A percentile compares a stretch with the other conserved stretches of the same genome.
These are phyloP conservation scores for Sonneratia alba DNA, from an alignment of 345 rosid genomes.

Conservation along the genomic window DNA sequence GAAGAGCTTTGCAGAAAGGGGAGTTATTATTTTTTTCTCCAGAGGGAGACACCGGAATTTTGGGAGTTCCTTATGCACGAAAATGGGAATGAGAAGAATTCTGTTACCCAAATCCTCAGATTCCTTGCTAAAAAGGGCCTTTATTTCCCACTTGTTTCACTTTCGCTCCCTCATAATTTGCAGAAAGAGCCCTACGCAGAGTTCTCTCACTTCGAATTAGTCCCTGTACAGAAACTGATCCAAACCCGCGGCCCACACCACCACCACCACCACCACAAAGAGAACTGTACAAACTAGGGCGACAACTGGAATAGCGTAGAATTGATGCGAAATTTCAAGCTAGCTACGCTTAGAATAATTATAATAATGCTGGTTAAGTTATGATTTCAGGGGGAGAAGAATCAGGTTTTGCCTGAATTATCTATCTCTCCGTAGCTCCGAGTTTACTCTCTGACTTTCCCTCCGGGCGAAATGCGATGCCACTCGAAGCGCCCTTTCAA, in stretches of 20 bases:
- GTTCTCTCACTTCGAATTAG: not conserved
- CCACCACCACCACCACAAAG: not conserved
- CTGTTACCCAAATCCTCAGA: not conserved
- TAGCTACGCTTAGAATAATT: not conserved
- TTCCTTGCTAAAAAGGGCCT: not conserved
- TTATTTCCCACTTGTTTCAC: not conserved
- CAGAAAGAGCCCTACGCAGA: not conserved
- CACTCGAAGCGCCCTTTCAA: conserved; percentile 51
- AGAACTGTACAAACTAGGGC: not conserved
- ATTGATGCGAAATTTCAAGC: not conserved
- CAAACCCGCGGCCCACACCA: too few relatives aligned
- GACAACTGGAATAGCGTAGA: not conserved
- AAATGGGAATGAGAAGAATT: not conserved
- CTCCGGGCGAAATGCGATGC: conserved; percentile 4
- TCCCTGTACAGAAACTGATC: not conserved
- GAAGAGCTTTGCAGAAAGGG: not conserved
- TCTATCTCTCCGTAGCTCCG: not conserved
- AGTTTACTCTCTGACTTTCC: not conserved
- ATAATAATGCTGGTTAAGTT: not conserved
- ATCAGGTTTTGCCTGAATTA: not conserved
- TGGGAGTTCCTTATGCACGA: not conserved
- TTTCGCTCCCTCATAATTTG: not conserved
- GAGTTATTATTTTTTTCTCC: not conserved
- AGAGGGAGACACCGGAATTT: conserved; percentile 1
- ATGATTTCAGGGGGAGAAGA: not conserved